Evolutionary conservation across 805 yeast genomes (phyloP), one percentile per base, ranked within the genome.

Genomic region (Myxozyma neglecta): DNA sequence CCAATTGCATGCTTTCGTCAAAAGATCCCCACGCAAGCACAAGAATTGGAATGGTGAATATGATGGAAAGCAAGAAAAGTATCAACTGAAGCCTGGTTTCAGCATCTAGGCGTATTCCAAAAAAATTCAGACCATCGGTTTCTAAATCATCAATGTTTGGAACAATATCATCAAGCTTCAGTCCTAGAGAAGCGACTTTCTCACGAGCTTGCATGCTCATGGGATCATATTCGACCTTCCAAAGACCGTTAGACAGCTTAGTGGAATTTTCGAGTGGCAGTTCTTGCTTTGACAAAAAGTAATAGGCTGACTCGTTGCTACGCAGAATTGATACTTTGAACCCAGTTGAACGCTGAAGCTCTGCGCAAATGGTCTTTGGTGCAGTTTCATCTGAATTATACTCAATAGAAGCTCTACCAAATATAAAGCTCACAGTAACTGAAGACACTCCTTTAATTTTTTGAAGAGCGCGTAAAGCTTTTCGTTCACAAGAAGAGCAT

Each of bases 41-140:
- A n/a, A 61, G 37, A n/a, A 61, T 37, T 10, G 65, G 65, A 32
- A 61, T 47, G n/a, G 65, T 58, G 6, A 54, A 44, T 1, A 55
- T 4, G 16, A 57, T 1, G 8, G 61, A 24, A 11, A 52, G 11
- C 9, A 36, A 16, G 39, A 57, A 53, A 3, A 24, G 42, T 43
- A 37, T 3, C 10, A 36, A 32, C 32, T 54, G 57, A 35, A 7
- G 10, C n/a, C 48, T n/a, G 14, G 46, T 45, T 18, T 44, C 51
- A 6, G 14, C 7, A 51, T 54, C 46, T 10, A 54, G 6, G 14
- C 52, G 11, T 20, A 45, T 13, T n/a, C 57, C 57, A 18, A 43
- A 20, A 18, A 55, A 6, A n/a, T 32, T 39, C 53, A 47, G 29
- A 20, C 13, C 37, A n/a, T 16, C 43, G 43, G 39, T 46, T 53